Conservation (phyloP, 1,284 basidiomycete genomes). For the Rhodotorula sp. region DNA sequence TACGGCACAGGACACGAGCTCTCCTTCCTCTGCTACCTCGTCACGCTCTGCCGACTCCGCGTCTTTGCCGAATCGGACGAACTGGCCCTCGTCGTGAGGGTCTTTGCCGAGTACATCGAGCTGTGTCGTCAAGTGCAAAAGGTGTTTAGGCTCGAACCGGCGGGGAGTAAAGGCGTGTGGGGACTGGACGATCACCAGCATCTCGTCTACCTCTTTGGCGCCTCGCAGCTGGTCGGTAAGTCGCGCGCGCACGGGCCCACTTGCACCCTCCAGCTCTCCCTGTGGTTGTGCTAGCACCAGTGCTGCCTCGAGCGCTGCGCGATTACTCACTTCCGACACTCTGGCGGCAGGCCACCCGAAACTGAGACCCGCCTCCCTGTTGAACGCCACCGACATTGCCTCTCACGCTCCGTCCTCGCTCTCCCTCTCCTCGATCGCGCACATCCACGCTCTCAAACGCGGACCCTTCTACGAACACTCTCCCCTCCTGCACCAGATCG, state of each 20-base stretch:
- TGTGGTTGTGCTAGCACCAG: too few species aligned
- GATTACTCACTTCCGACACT: neutral
- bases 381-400: conserved; percentile 55
- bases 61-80: conserved; percentile 46
- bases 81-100: conserved; percentile 51
- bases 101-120: conserved; percentile 74
- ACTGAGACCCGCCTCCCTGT: conserved; percentile 59
- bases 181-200: conserved; percentile 90
- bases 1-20: conserved; percentile 97
- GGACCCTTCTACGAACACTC: conserved; percentile 92
- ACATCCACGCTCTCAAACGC: conserved; percentile 73
- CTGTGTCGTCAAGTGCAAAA: conserved; percentile 86
- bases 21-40: conserved; percentile 77
- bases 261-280: too few species aligned
- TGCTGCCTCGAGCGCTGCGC: neutral
- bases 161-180: conserved; percentile 97
- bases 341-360: conserved; percentile 55
- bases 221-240: conserved; percentile 70
- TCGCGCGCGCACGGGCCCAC: neutral
- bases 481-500: conserved; percentile 83
- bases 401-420: conserved; percentile 42
- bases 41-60: conserved; percentile 55
- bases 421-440: conserved; percentile 61
- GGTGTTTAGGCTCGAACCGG: conserved; percentile 87
- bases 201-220: conserved; percentile 76